These are phyloP conservation scores for Sarcodon aspratus DNA, from an alignment of 768 basidiomycete species.

Conservation along the genomic window DNA sequence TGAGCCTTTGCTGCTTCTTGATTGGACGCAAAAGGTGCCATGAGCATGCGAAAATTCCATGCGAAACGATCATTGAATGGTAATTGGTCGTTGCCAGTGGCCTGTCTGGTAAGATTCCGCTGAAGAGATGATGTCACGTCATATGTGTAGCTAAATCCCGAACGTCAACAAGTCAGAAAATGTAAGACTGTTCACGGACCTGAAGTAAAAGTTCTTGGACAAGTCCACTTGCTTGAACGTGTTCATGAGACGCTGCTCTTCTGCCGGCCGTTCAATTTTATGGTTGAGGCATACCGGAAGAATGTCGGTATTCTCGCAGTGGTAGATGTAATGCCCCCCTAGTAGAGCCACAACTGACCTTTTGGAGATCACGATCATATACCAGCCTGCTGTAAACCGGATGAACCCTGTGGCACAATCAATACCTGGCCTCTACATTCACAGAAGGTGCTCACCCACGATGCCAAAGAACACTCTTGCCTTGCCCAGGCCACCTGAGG, in stretches of 20 bases:
- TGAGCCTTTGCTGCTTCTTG: constrained; percentile 38
- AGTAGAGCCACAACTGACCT: constrained; percentile 87
- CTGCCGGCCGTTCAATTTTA: constrained; percentile 77
- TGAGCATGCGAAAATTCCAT: constrained; percentile 90
- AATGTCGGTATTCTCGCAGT: constrained; percentile 87
- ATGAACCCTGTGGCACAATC: constrained; percentile 60
- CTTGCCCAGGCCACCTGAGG: constrained; percentile 77
- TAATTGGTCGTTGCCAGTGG: constrained; percentile 36
- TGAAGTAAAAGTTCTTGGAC: constrained; percentile 99
- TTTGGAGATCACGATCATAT: constrained; percentile 85
- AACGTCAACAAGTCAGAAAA: background rate
- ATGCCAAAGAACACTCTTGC: constrained; percentile 73
- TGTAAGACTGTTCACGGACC: constrained; percentile 28
- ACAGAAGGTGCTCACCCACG: constrained; percentile 40
- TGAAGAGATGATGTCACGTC: constrained; percentile 95
- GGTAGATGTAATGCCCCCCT: constrained; percentile 93
- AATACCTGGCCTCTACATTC: background rate
- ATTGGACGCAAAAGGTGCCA: constrained; percentile 45
- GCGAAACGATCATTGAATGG: constrained; percentile 82
- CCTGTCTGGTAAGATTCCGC: constrained; percentile 66
- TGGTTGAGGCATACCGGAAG: constrained; percentile 67
- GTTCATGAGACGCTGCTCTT: constrained; percentile 81
- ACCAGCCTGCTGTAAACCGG: constrained; percentile 91
- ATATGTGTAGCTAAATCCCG: constrained; percentile 70
- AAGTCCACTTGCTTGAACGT: constrained; percentile 96